Conservation (phyloP, 2,329 filamentous ascomycete species). For the Sordariomycetes sp. region DNA sequence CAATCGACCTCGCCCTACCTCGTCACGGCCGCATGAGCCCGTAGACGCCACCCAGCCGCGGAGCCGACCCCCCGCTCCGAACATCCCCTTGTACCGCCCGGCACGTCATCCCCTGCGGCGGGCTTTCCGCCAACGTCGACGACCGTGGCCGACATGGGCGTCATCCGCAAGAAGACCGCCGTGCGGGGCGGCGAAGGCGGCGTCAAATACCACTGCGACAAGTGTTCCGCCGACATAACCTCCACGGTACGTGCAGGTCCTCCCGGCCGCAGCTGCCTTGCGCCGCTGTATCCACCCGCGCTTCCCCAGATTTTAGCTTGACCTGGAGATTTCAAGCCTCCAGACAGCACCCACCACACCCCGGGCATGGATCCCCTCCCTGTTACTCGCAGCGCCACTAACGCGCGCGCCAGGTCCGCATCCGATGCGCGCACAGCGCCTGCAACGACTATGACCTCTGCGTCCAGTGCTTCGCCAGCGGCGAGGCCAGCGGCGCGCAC, state of each 20-base stretch:
- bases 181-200: conserved; percentile 76
- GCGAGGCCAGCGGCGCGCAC: conserved; percentile 71
- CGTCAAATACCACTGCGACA: conserved; percentile 94
- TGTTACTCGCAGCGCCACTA: conserved; percentile 7
- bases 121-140: conserved; percentile 11
- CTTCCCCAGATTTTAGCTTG: not conserved
- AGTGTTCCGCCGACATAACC: conserved; percentile 93
- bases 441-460: conserved; percentile 97
- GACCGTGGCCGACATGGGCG: conserved; percentile 54
- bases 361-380: not conserved
- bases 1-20: conserved; percentile 10
- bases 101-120: conserved; percentile 1
- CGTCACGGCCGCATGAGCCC: conserved; percentile 6
- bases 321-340: not conserved
- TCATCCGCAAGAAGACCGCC: conserved; percentile 92
- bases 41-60: not conserved
- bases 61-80: not conserved
- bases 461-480: conserved; percentile 85
- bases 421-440: conserved; percentile 71
- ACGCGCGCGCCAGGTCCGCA: conserved; percentile 59
- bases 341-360: not conserved
- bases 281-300: not conserved
- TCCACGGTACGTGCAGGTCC: conserved; percentile 62
- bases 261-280: not conserved
- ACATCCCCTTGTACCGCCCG: not conserved